Evolutionary conservation across 176 grass and related monocot genomes (phyloP), one percentile per base, ranked within the genome.

Genomic region (Carex myosuroides): DNA sequence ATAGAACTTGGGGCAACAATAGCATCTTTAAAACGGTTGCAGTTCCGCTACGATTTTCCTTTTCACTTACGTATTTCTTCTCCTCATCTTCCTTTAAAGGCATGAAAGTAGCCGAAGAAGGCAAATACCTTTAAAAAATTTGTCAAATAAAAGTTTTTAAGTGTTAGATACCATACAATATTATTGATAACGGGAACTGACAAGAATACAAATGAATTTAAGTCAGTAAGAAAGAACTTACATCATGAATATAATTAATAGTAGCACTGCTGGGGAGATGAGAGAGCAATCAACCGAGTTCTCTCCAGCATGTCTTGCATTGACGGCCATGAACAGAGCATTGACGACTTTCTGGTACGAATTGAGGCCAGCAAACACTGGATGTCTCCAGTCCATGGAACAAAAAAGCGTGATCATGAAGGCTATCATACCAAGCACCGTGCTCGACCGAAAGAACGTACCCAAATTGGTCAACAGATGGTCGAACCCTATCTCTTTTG

Each of bases 211-310:
- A 88, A 24, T 35, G 17, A 12, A 13, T 26, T 68, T 55, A 69
- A 44, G 13, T 5, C 8, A 4, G 16, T 72, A 72, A 21, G 17
- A 80, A 57, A 54, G 60, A 46, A 87, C 89, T 86, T 58, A 94
- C 95, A 88, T 91, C 92, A 97, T 91, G 8, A 89, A 39, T 59
- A 87, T 61, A 72, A 91, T 87, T 3, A 97, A 59, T 66, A 92
- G 81, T 5, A 94, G 77, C 53, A 85, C 86, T 0, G 92, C 89
- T 13, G 90, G 92, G 10, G 92, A 88, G n/a, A 92, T 52, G 37
- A 94, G 87, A 22, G 92, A 92, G 75, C 73, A 76, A 22, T 94
- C 90, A 24, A 94, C 80, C 22, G 90, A 94, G 70, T 91, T 94
- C 63, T 98, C 95, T 7, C 92, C 95, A 14, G 90, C 84, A 54